phyloP scores from a whole-genome alignment of 306 rosid species.

The Purshia tridentata region DNA sequence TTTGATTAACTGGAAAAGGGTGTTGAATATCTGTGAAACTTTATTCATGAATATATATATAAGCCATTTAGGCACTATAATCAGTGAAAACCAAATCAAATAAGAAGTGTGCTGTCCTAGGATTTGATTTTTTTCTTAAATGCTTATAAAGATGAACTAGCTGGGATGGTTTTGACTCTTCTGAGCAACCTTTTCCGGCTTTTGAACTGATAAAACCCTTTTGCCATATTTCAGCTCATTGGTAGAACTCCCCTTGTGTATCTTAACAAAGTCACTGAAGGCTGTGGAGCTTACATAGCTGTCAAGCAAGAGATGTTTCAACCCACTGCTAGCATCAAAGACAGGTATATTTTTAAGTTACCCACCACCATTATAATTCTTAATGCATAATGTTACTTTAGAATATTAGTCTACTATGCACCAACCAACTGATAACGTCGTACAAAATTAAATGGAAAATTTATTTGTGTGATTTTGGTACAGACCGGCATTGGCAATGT shows the following conservation, averaged over 20 bases:
- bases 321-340: conserved; percentile 94
- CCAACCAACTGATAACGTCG: neutral
- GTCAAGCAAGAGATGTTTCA: conserved; percentile 99
- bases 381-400: neutral
- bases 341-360: conserved; percentile 49
- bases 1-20: neutral
- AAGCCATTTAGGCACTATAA: too few species aligned
- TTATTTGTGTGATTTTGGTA: conserved; percentile 1
- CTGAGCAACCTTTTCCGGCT: too few species aligned
- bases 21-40: too few species aligned
- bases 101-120: neutral
- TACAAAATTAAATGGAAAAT: neutral
- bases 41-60: too few species aligned
- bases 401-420: neutral
- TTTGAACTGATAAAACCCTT: neutral
- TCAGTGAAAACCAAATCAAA: too few species aligned
- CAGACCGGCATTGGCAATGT: conserved; percentile 57
- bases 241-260: conserved; percentile 88
- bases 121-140: too few species aligned
- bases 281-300: conserved; percentile 93
- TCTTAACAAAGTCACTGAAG: conserved; percentile 92
- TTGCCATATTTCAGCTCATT: conserved; percentile 55
- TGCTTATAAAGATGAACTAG: too few species aligned
- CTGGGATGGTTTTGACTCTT: too few species aligned
- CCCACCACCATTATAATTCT: neutral